These are phyloP conservation scores for Solanum piurae DNA, from an alignment of 257 asterid species.

Conservation along the genomic window DNA sequence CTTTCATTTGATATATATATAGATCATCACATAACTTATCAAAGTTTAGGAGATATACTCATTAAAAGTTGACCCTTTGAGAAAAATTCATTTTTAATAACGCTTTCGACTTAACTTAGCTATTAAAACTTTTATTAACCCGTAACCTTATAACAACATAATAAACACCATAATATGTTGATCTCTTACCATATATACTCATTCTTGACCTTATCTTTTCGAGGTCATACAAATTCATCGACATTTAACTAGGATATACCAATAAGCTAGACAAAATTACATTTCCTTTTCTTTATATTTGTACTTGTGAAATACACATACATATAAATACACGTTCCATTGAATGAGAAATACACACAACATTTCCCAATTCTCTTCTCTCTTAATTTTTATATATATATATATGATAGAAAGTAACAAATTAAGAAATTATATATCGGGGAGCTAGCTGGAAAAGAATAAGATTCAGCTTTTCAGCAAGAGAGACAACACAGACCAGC, in stretches of 20 bases:
- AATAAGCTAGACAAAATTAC: too few relatives aligned
- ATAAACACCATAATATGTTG: not conserved
- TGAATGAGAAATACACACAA: not conserved
- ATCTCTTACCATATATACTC: not conserved
- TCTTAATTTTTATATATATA: not conserved
- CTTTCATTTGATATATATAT: not conserved
- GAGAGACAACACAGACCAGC: conserved; percentile 19
- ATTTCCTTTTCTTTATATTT: not conserved
- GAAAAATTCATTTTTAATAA: too few relatives aligned
- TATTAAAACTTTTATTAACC: not conserved
- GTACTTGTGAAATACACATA: not conserved
- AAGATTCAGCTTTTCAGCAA: conserved; percentile 29
- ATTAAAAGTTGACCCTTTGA: too few relatives aligned
- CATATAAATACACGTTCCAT: not conserved
- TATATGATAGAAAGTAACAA: not conserved
- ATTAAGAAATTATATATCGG: not conserved
- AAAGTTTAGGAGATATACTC: not conserved
- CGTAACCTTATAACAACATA: not conserved
- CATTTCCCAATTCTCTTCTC: not conserved
- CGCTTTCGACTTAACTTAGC: not conserved
- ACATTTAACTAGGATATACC: not conserved
- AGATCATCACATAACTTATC: not conserved
- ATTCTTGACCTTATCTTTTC: not conserved
- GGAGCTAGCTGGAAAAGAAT: conserved; percentile 12
- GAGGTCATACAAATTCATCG: not conserved